Evolutionary conservation across 1,284 basidiomycete genomes (phyloP), one percentile per base, ranked within the genome.

Genomic region (Apiotrichum akiyoshidainum): DNA sequence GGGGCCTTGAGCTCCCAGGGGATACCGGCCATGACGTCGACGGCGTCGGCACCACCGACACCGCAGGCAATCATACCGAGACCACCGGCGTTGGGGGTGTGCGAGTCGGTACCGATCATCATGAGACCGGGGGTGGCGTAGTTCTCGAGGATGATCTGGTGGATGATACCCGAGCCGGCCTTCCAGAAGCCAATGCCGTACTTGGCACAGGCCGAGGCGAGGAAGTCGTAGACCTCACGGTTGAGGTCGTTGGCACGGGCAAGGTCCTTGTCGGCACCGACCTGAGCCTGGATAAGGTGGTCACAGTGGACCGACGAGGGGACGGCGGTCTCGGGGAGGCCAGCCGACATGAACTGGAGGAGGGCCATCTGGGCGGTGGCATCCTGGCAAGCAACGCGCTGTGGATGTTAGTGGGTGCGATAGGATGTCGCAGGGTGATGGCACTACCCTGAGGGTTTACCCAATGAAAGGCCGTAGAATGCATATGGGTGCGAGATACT

Each of bases 371-470:
- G 80, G 57, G 93, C 93, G 55, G 93, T 96, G 65, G 93, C 93
- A 85, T 99, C 96, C 83, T 99, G 96, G 83, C 95, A 99, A 58
- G 96, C 95, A 68, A 99, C 96, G 73, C 96, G 92, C 92, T 96
- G 40, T 44, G 41, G 54, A 40, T 34, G 56, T 51, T 46, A 63
- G 59, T 33, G 39, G 54, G 31, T 13, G 14, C 52, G 39, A 31
- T 14, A 48, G 17, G 37, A 50, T 31, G 26, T 31, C 4, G 26
- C 26, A 48, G 54, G 11, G 59, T 12, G 37, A 26, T 17, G n/a
- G 22, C 21, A 31, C 4, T n/a, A 31, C 26, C 26, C 26, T 31
- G 26, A 31, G 26, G 26, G 26, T 31, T 31, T 3, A 31, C 26
- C 26, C 26, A 31, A 31, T 31, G 26, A 7, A 31, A 31, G 26